Evolutionary conservation across 2,329 filamentous ascomycete genomes (phyloP).

Genomic region (Ophiocordyceps robertsii): DNA sequence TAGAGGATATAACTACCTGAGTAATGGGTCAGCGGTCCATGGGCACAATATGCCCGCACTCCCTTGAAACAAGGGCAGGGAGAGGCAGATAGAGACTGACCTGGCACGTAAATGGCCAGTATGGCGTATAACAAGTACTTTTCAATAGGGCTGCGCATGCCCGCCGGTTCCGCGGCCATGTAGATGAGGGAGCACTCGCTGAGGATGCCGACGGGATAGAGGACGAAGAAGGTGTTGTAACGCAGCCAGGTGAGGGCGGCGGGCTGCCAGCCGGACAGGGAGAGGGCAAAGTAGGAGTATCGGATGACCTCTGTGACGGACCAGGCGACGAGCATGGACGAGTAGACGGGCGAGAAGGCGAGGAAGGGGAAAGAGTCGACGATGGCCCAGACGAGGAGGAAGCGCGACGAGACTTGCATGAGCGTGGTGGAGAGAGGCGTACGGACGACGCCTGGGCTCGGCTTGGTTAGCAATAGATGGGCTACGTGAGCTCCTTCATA

Average conservation of each 20-base stretch:
- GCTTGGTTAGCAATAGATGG: neutral
- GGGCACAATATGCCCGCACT: too few species aligned
- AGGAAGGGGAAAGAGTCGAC: constrained; percentile 60
- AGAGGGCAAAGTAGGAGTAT: constrained; percentile 80
- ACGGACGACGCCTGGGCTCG: constrained; percentile 58
- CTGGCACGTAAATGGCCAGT: constrained; percentile 65
- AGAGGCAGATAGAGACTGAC: constrained; percentile 30
- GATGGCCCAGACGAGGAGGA: constrained; percentile 81
- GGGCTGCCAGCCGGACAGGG: constrained; percentile 50
- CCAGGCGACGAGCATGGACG: constrained; percentile 77
- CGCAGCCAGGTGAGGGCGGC: constrained; percentile 62
- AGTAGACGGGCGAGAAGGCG: constrained; percentile 49
- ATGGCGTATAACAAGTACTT: constrained; percentile 50
- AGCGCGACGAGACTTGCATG: constrained; percentile 80
- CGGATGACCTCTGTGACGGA: constrained; percentile 82
- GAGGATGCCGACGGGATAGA: constrained; percentile 84
- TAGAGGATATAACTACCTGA: constrained; percentile 69
- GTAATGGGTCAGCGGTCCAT: neutral
- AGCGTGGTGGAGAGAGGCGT: constrained; percentile 72
- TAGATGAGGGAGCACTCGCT: constrained; percentile 79
- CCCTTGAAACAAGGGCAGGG: too few species aligned
- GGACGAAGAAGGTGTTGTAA: constrained; percentile 84
- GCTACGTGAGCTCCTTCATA: too few species aligned
- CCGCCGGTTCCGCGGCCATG: constrained; percentile 48
- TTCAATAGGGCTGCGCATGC: constrained; percentile 29